Conservation (phyloP, 2,329 filamentous ascomycete genomes). For the Orbilia javanica region DNA sequence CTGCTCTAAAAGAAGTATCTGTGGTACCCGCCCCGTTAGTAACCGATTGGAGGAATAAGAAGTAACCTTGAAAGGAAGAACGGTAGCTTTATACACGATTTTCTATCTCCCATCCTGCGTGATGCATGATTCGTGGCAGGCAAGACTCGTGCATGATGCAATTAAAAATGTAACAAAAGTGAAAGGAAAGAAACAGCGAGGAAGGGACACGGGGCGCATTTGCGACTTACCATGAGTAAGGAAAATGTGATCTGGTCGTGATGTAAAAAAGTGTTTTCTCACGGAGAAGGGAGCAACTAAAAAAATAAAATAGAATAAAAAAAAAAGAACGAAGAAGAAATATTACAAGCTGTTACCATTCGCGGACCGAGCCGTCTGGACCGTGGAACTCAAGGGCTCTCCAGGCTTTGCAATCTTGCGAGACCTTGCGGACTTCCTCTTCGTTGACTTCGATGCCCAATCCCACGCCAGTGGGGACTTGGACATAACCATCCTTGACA, state of each 20-base stretch:
- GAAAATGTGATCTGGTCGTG: constrained; percentile 34
- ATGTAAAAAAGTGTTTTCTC: constrained; percentile 4
- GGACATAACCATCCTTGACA: constrained; percentile 76
- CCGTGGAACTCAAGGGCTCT: constrained; percentile 76
- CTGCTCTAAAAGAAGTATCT: constrained; percentile 45
- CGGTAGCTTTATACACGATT: constrained; percentile 8
- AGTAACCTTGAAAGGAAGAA: constrained; percentile 14
- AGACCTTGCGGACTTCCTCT: constrained; percentile 73
- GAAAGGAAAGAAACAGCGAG: constrained; percentile 28
- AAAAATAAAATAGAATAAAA: too few relatives aligned
- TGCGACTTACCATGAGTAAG: constrained; percentile 36
- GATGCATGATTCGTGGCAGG: constrained; percentile 56
- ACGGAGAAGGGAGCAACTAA: constrained; percentile 7
- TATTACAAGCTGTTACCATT: constrained; percentile 72
- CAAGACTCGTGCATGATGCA: constrained; percentile 55
- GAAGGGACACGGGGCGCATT: constrained; percentile 8
- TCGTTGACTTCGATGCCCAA: constrained; percentile 80
- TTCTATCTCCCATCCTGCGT: constrained; percentile 25
- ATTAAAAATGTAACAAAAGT: constrained; percentile 42
- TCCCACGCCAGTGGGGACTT: constrained; percentile 72
- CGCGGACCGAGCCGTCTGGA: constrained; percentile 75
- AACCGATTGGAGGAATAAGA: constrained; percentile 52
- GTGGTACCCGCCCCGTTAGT: constrained; percentile 49
- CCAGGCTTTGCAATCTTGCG: constrained; percentile 74
- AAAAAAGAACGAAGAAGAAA: too few relatives aligned